Evolutionary conservation across 2,329 filamentous ascomycete genomes (phyloP).

Genomic region (Claviceps sp.): DNA sequence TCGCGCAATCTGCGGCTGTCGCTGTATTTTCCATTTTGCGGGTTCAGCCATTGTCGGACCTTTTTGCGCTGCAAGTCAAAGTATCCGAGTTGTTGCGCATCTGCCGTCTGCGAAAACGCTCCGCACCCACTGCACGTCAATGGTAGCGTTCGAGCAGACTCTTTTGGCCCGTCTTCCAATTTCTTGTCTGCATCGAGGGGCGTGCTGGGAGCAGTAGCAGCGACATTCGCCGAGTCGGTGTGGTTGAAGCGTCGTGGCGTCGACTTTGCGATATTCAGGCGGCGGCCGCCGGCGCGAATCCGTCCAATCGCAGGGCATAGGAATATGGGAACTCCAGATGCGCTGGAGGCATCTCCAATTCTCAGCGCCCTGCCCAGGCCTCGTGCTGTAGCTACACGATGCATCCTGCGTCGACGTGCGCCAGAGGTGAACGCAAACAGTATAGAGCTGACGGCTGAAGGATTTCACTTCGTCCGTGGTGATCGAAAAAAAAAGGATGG

Average conservation of each 20-base stretch:
- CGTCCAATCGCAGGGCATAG: conserved; percentile 31
- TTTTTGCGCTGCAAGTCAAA: conserved; percentile 39
- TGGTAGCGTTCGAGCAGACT: conserved; percentile 27
- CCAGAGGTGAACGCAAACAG: too few relatives aligned
- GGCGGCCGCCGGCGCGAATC: conserved; percentile 3
- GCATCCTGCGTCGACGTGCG: conserved; percentile 20
- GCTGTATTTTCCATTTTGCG: conserved; percentile 5
- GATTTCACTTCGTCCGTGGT: too few relatives aligned
- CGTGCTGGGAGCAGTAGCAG: conserved; percentile 5
- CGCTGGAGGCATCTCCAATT: conserved; percentile 24
- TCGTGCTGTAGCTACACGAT: conserved; percentile 28
- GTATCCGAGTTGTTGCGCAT: conserved; percentile 40
- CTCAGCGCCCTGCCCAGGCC: conserved; percentile 30
- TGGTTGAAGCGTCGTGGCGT: conserved; percentile 14
- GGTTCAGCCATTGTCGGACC: conserved; percentile 32
- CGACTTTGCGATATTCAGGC: conserved; percentile 5
- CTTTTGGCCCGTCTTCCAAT: neutral
- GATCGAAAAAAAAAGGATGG: too few relatives aligned
- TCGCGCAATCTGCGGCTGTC: conserved; percentile 7
- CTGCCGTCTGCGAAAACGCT: conserved; percentile 44
- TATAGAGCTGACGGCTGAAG: too few relatives aligned
- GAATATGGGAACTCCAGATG: conserved; percentile 30
- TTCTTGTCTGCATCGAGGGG: neutral
- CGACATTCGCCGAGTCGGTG: conserved; percentile 7
- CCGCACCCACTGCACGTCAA: conserved; percentile 51